These are phyloP conservation scores for Candida coleopterorum DNA, from an alignment of 805 yeast species.

Conservation along the genomic window DNA sequence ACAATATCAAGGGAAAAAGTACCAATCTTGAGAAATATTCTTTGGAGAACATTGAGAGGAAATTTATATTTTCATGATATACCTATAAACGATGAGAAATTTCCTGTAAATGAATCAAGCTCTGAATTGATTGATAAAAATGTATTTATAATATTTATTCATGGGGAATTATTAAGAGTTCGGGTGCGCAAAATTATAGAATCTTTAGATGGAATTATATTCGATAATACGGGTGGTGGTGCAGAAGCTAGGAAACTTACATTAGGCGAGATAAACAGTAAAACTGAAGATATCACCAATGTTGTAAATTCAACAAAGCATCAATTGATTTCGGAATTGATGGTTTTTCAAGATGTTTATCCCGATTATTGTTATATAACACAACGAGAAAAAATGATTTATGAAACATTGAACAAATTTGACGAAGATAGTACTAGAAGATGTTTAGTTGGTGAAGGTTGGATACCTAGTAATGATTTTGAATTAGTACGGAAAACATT, in stretches of 20 bases:
- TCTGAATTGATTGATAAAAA: constrained; percentile 24
- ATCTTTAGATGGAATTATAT: constrained; percentile 36
- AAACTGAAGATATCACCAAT: constrained; percentile 26
- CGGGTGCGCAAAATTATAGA: constrained; percentile 32
- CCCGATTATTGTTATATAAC: constrained; percentile 30
- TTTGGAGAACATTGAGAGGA: constrained; percentile 42
- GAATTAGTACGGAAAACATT: constrained; percentile 30
- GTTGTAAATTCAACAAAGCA: constrained; percentile 31
- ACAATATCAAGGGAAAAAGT: constrained; percentile 32
- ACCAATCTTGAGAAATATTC: constrained; percentile 32
- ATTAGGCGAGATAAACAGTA: constrained; percentile 26
- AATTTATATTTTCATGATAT: constrained; percentile 37
- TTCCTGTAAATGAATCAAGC: constrained; percentile 10
- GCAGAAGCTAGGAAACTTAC: constrained; percentile 20
- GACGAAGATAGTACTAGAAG: constrained; percentile 64
- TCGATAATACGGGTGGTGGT: constrained; percentile 32
- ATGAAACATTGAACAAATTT: constrained; percentile 56
- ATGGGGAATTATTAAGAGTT: constrained; percentile 33
- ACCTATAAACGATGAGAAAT: constrained; percentile 23
- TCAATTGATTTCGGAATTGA: constrained; percentile 34
- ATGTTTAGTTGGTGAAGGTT: constrained; percentile 68
- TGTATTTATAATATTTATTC: constrained; percentile 36
- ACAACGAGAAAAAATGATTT: constrained; percentile 55
- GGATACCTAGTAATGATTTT: constrained; percentile 61
- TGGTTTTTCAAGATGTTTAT: constrained; percentile 31